Conservation (phyloP, 495 filamentous ascomycete genomes). For the Trypethelium eluteriae region DNA sequence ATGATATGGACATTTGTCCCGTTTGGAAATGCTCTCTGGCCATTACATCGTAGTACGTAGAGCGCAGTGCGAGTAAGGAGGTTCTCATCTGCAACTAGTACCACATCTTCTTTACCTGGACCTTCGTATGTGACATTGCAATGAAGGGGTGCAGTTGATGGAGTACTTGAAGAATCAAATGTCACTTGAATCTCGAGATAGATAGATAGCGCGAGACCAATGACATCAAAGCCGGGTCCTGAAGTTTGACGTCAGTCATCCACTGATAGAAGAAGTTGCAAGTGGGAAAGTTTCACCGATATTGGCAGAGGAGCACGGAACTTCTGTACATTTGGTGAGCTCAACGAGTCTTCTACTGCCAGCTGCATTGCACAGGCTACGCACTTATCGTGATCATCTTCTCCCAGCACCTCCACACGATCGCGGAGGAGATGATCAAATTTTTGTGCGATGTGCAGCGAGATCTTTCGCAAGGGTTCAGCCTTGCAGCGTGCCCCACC, state of each 20-base stretch:
- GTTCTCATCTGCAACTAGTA: slow-evolving; percentile 69
- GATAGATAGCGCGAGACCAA: slow-evolving; percentile 85
- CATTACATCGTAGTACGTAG: slow-evolving; percentile 87
- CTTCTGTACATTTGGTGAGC: slow-evolving; percentile 24
- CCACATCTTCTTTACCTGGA: slow-evolving; percentile 67
- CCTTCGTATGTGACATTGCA: slow-evolving; percentile 87
- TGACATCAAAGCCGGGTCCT: slow-evolving; percentile 90
- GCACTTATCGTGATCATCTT: slow-evolving; percentile 12
- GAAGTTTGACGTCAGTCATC: slow-evolving; percentile 1
- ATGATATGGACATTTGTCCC: slow-evolving; percentile 87
- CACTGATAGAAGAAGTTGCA: background rate
- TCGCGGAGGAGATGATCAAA: background rate
- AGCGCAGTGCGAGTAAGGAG: slow-evolving; percentile 84
- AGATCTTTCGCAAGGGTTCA: slow-evolving; percentile 2
- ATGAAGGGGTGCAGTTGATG: slow-evolving; percentile 61
- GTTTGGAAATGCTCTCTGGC: slow-evolving; percentile 67
- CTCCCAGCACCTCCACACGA: background rate
- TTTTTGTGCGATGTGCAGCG: background rate
- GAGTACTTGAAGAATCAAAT: slow-evolving; percentile 42
- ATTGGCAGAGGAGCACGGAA: slow-evolving; percentile 88
- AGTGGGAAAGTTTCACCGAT: slow-evolving; percentile 50
- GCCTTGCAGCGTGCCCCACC: background rate
- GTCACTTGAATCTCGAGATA: slow-evolving; percentile 78
- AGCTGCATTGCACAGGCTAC: background rate
- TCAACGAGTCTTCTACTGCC: background rate